Evolutionary conservation across 2,329 filamentous ascomycete species (phyloP), one percentile per base, ranked within the genome.

Genomic region (Ophiosphaerella narmari): DNA sequence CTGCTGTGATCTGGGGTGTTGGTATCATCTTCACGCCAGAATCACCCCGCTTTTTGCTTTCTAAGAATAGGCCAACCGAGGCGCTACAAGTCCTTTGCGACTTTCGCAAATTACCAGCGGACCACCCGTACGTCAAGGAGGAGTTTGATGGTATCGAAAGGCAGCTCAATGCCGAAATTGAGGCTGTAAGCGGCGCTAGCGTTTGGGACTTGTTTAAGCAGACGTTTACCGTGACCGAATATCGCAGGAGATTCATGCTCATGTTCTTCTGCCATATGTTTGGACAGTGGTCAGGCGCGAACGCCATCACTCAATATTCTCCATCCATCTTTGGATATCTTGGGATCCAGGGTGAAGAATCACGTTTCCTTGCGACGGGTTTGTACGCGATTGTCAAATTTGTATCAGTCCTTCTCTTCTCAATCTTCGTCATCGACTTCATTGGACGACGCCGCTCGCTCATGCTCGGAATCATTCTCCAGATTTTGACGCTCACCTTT

Each of bases 191-290:
- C 0, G 72, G 67, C 7, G 66, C 68, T 1, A 61, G 39, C 14
- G 59, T 63, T 4, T 64, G 63, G 40, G 66, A 71, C 32, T 52
- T 75, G 1, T 46, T 72, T 16, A 72, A 70, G 39, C 73, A 77
- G 46, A 75, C 68, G 0, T 70, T 72, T 24, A 41, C 51, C 0
- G 53, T 66, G 4, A 29, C 67, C 13, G 46, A 57, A 0, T 71
- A 71, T 43, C 38, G 71, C 0, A 56, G 70, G 26, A 29, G 51
- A 12, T 54, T 54, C 29, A 29, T 54, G 7, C 43, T 51, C 37
- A 53, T 53, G 50, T 53, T 53, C 41, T 14, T 46, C 6, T 48
- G 46, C 37, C 51, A 54, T 32, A n/a, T 57, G 8, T 54, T 57
- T 36, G 43, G 49, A 9, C 53, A 59, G 16, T 56, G 53, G 53